Evolutionary conservation across 129 eudicot species (phyloP).

Genomic region (Apium graveolens): DNA sequence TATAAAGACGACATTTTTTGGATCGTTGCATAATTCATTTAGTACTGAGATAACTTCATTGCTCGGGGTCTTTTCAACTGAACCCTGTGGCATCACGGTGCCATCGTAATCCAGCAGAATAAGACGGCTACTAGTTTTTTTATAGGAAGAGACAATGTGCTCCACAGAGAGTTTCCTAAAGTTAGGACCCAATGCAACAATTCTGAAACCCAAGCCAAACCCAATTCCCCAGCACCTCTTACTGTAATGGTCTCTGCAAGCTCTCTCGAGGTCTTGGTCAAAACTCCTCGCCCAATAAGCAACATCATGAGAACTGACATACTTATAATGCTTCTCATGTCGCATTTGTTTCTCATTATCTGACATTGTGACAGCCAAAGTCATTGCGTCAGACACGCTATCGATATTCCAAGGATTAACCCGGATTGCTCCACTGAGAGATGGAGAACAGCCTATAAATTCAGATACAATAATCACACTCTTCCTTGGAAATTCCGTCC

Average conservation of each 20-base stretch:
- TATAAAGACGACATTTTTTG: slow-evolving; percentile 73
- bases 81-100: slow-evolving; percentile 65
- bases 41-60: slow-evolving; percentile 43
- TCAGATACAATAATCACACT: slow-evolving; percentile 89
- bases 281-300: slow-evolving; percentile 83
- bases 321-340: slow-evolving; percentile 84
- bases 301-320: slow-evolving; percentile 76
- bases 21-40: slow-evolving; percentile 63
- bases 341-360: slow-evolving; percentile 71
- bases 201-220: slow-evolving; percentile 63
- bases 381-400: slow-evolving; percentile 59
- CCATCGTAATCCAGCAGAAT: slow-evolving; percentile 83
- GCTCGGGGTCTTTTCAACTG: slow-evolving; percentile 59
- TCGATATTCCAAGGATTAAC: slow-evolving; percentile 86
- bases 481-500: slow-evolving; percentile 25
- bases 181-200: slow-evolving; percentile 72
- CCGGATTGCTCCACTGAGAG: slow-evolving; percentile 82
- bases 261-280: slow-evolving; percentile 78
- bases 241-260: slow-evolving; percentile 63
- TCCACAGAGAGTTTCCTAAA: slow-evolving; percentile 78
- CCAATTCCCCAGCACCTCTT: slow-evolving; percentile 94
- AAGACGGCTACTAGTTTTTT: slow-evolving; percentile 47
- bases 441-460: slow-evolving; percentile 90
- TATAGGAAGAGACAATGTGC: slow-evolving; percentile 63
- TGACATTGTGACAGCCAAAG: slow-evolving; percentile 42